Percentiles rank a stretch among this genome's conserved stretches.
Evolutionary conservation across 1,284 basidiomycete genomes (phyloP).

Genomic region (Boletus mariae): DNA sequence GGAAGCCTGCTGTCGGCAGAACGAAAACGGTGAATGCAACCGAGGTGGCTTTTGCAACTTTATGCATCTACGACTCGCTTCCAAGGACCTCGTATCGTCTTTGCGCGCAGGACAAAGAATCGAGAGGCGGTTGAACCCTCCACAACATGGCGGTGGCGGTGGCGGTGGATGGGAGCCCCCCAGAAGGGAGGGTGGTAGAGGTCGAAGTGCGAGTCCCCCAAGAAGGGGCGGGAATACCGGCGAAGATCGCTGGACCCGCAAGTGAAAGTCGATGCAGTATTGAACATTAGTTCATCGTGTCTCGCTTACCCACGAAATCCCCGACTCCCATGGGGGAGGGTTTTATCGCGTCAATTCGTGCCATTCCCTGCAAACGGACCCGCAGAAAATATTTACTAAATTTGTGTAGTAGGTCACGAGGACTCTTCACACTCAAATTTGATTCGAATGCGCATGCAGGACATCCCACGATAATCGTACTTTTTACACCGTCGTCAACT

Average conservation of each 20-base stretch:
- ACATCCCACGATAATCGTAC: no score
- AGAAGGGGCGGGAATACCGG: slow-evolving; percentile 59
- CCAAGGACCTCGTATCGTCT: slow-evolving; percentile 75
- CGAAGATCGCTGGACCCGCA: slow-evolving; percentile 74
- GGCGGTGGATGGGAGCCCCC: slow-evolving; percentile 78
- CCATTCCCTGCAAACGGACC: no score
- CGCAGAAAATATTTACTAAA: no score
- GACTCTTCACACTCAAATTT: no score
- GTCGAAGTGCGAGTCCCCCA: slow-evolving; percentile 69
- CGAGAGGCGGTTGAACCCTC: slow-evolving; percentile 72
- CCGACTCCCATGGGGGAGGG: no score
- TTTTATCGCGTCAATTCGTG: no score
- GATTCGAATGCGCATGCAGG: no score
- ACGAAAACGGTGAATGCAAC: slow-evolving; percentile 96
- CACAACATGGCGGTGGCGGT: slow-evolving; percentile 55
- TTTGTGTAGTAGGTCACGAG: no score
- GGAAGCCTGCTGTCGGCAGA: slow-evolving; percentile 98
- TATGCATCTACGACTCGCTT: slow-evolving; percentile 92
- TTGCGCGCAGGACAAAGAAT: slow-evolving; percentile 81
- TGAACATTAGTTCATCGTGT: background rate
- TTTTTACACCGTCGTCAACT: no score
- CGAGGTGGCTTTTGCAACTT: slow-evolving; percentile 98
- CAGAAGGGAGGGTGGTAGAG: slow-evolving; percentile 59
- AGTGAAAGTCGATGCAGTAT: slow-evolving; percentile 31
- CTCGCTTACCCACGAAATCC: background rate